Percentiles rank a stretch among this genome's conserved stretches.
phyloP scores from a whole-genome alignment of 2,329 filamentous ascomycete genomes.

The Neodidymelliopsis sp. region DNA sequence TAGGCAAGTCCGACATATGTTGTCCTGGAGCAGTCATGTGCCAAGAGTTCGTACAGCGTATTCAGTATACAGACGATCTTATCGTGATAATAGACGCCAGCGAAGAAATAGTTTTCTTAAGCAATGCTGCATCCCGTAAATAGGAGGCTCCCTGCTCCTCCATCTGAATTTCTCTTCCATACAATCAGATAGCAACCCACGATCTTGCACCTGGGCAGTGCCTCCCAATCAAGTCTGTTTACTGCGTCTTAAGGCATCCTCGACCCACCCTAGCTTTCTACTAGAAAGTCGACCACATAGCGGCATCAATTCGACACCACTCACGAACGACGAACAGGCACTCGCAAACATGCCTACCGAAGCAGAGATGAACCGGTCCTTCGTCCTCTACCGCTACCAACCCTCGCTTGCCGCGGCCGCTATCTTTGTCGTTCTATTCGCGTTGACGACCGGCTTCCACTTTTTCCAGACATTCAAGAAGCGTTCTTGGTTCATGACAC shows the following conservation, averaged over 20 bases:
- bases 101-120: neutral
- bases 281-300: neutral
- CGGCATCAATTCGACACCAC: neutral
- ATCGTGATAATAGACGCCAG: neutral
- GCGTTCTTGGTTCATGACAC: conserved; percentile 60
- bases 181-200: too few species aligned
- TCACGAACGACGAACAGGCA: conserved; percentile 21
- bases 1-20: too few species aligned
- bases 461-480: conserved; percentile 51
- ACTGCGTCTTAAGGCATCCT: neutral
- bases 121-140: conserved; percentile 6
- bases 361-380: conserved; percentile 33
- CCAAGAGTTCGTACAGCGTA: conserved; percentile 10
- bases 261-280: neutral
- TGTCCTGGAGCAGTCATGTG: too few species aligned
- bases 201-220: too few species aligned
- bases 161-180: neutral
- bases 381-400: conserved; percentile 48
- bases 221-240: neutral
- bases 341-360: conserved; percentile 47
- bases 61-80: neutral
- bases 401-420: conserved; percentile 57
- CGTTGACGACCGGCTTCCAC: conserved; percentile 51
- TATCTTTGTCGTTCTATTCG: conserved; percentile 58
- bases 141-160: neutral